Conservation (phyloP, 2,329 filamentous ascomycete genomes). For the Dothistroma pini region DNA sequence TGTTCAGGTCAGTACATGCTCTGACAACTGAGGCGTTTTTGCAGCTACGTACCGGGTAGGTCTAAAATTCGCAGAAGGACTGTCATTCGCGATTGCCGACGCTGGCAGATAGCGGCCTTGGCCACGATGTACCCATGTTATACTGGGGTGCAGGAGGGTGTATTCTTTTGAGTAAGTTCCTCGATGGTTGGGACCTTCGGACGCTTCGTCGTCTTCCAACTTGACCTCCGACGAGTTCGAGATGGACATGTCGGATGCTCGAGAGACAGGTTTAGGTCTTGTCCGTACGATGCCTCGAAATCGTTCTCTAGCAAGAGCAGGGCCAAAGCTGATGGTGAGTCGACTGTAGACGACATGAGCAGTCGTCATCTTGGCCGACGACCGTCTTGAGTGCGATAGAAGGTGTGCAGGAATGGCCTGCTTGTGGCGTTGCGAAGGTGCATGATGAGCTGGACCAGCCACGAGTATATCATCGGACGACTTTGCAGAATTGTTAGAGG, state of each 20-base stretch:
- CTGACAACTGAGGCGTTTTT: background rate
- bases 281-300: conserved; percentile 13
- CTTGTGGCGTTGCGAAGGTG: background rate
- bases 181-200: conserved; percentile 29
- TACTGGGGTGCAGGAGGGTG: conserved; percentile 30
- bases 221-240: background rate
- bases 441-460: conserved; percentile 1
- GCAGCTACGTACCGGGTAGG: conserved; percentile 16
- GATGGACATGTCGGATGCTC: background rate
- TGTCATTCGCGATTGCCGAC: conserved; percentile 16
- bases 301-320: conserved; percentile 11
- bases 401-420: background rate
- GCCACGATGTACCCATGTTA: conserved; percentile 34
- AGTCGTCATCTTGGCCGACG: background rate
- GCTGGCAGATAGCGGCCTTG: conserved; percentile 34
- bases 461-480: conserved; percentile 27
- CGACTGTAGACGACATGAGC: background rate
- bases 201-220: conserved; percentile 4
- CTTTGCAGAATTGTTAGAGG: conserved; percentile 23
- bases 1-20: background rate
- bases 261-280: conserved; percentile 11
- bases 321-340: conserved; percentile 16
- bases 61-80: conserved; percentile 8
- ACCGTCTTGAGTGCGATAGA: background rate
- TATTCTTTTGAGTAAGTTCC: conserved; percentile 34